Percentiles rank a stretch among this genome's conserved stretches.
Evolutionary conservation across 2,329 filamentous ascomycete genomes (phyloP).

Genomic region (Pseudopithomyces maydicus): DNA sequence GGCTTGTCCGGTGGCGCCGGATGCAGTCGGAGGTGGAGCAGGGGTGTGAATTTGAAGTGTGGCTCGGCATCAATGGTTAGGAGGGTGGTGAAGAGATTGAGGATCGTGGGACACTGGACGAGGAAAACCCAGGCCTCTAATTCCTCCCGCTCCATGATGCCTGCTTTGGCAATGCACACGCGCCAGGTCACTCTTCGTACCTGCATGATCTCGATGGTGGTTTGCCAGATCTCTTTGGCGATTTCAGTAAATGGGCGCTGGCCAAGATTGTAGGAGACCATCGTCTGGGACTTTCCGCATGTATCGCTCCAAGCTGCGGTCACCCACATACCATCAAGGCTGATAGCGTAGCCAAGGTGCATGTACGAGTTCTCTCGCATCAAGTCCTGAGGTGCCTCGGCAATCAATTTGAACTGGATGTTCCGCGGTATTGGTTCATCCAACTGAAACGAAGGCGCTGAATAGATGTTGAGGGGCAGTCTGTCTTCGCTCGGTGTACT

Average conservation of each 20-base stretch:
- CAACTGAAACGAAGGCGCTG: conserved; percentile 73
- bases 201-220: conserved; percentile 74
- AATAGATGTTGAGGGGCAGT: conserved; percentile 56
- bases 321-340: conserved; percentile 77
- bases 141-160: conserved; percentile 70
- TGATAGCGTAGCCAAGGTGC: conserved; percentile 79
- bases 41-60: conserved; percentile 66
- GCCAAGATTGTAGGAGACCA: conserved; percentile 71
- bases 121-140: conserved; percentile 53
- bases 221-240: conserved; percentile 78
- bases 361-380: conserved; percentile 80
- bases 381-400: conserved; percentile 72
- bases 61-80: conserved; percentile 70
- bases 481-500: conserved; percentile 40
- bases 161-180: conserved; percentile 74
- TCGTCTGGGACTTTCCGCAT: conserved; percentile 73
- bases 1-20: conserved; percentile 17
- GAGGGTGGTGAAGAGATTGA: conserved; percentile 55
- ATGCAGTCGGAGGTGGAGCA: conserved; percentile 20
- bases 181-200: conserved; percentile 76
- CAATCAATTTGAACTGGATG: conserved; percentile 75
- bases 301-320: conserved; percentile 82
- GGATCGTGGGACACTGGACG: conserved; percentile 41
- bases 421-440: conserved; percentile 71
- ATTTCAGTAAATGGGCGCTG: conserved; percentile 68